Conservation (phyloP, 768 basidiomycete genomes). For the Suillus tomentosus region DNA sequence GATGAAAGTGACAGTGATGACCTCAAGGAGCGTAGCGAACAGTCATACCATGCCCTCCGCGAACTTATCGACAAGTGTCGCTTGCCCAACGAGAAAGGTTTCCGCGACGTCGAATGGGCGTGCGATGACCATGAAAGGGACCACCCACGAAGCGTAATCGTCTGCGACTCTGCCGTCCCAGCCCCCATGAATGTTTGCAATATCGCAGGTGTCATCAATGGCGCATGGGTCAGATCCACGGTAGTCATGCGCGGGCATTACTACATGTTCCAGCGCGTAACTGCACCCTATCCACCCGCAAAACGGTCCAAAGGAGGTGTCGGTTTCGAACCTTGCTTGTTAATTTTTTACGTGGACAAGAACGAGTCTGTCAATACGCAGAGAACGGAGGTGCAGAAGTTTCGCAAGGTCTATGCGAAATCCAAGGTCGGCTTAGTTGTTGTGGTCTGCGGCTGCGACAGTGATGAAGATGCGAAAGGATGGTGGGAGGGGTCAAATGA, state of each 20-base stretch:
- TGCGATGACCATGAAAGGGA: not conserved
- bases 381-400: conserved; percentile 9
- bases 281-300: conserved; percentile 8
- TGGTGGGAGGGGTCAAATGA: conserved; percentile 12
- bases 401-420: conserved; percentile 12
- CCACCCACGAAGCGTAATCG: conserved; percentile 9
- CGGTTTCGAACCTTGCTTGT: conserved; percentile 9
- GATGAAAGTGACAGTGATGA: not conserved
- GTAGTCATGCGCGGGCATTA: conserved; percentile 9
- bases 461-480: conserved; percentile 11
- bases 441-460: conserved; percentile 12
- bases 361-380: not conserved
- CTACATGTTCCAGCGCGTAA: conserved; percentile 13
- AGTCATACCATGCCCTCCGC: conserved; percentile 14
- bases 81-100: not conserved
- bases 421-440: conserved; percentile 5
- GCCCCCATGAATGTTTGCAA: conserved; percentile 5
- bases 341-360: conserved; percentile 13
- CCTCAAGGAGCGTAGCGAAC: conserved; percentile 4
- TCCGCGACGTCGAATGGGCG: not conserved
- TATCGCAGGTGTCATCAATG: conserved; percentile 8
- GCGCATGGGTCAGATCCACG: conserved; percentile 9
- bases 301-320: conserved; percentile 3
- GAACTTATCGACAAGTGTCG: conserved; percentile 3
- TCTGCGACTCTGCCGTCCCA: conserved; percentile 11